These are phyloP conservation scores for Pseudognaphalium luteoalbum DNA, from an alignment of 129 eudicot genomes.

Conservation along the genomic window DNA sequence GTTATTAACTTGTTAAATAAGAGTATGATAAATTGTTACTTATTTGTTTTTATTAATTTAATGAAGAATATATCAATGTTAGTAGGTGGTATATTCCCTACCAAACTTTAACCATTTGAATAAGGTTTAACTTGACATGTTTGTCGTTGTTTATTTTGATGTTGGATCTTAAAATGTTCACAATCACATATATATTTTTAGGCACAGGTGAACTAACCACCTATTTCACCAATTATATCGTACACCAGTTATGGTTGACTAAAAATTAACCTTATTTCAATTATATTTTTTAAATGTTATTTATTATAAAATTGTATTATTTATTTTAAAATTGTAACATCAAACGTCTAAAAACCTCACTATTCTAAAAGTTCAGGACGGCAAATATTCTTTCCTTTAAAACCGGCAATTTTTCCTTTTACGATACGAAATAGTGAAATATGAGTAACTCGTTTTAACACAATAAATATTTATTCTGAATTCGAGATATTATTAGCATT, in stretches of 20 bases:
- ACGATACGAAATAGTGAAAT: neutral
- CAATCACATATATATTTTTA: slow-evolving; percentile 15
- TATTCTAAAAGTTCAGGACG: neutral
- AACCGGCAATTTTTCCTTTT: neutral
- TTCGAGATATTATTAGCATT: neutral
- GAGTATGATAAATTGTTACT: no score
- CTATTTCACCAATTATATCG: slow-evolving; percentile 18
- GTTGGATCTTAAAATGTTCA: neutral
- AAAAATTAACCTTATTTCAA: neutral
- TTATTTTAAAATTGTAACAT: no score
- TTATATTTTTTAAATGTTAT: no score
- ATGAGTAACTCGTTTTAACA: neutral
- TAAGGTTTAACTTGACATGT: slow-evolving; percentile 1
- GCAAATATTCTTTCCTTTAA: neutral
- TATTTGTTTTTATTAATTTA: neutral
- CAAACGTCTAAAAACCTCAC: neutral
- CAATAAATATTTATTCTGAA: neutral
- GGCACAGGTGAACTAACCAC: slow-evolving; percentile 28
- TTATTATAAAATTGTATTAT: no score
- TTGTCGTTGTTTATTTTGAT: neutral
- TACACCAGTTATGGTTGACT: slow-evolving; percentile 25
- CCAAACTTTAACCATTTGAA: neutral
- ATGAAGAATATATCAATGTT: neutral
- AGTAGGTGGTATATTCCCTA: neutral
- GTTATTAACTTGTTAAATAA: neutral